Evolutionary conservation across 106 monocot species (phyloP), one percentile per base, ranked within the genome.

Genomic region (Dioscorea dumetorum): DNA sequence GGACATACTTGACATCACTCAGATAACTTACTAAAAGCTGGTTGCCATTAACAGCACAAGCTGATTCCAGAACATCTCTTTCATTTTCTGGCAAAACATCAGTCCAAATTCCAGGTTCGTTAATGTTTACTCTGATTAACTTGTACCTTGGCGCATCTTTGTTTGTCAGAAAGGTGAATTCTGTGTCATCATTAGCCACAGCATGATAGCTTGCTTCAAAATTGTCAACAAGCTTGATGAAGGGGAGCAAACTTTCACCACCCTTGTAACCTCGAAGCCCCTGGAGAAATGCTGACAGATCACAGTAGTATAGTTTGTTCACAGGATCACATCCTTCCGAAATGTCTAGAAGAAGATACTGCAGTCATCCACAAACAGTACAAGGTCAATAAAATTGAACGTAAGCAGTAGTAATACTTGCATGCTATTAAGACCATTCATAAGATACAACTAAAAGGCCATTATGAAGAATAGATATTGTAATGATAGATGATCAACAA

Each of bases 111-210:
- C 73, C 81, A 22, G 90, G 85, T 64, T 78, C 21, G 13, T 77
- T 83, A 22, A 99, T 56, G 68, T 99, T 67, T 33, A 90, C 87
- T 19, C 90, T 74, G 15, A 93, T 87, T 66, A 99, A 58, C 41
- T 89, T 99, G 52, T 83, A 73, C 66, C 67, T 90, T 59, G 99
- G 87, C 75, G 99, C 87, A 56, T 75, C 72, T 77, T 90, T 93
- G 71, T 99, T 99, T 51, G 93, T 87, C 22, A 90, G 63, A 67
- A 99, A 99, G 22, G 90, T 99, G 61, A 99, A 99, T 64, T 79
- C 71, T 11, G 74, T 74, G 34, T 69, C 81, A 78, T 93, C 85
- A 81, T 99, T 99, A 23, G 99, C 71, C 14, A 93, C 72, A 62
- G 57, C 49, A n/a, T 57, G 53, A 66, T 99, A 87, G 10, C 72